Evolutionary conservation across 257 asterid species (phyloP).

Genomic region (Fraxinus anomala): DNA sequence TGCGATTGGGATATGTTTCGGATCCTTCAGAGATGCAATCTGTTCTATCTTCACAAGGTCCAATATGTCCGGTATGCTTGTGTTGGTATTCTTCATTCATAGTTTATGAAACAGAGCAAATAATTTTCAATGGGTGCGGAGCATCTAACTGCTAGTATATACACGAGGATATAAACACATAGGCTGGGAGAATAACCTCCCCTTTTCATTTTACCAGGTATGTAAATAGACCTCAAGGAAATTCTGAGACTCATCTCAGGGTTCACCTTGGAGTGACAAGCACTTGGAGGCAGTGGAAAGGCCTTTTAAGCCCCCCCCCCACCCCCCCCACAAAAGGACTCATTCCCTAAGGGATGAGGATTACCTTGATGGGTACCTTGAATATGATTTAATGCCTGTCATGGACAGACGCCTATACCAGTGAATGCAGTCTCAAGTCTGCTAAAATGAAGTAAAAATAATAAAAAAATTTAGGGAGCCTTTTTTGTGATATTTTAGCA

Average conservation of each 20-base stretch:
- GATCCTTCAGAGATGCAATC: slow-evolving; percentile 94
- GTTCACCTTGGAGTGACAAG: not conserved
- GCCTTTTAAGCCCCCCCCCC: not conserved
- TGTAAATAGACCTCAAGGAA: not conserved
- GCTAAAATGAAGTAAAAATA: not conserved
- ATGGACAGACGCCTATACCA: not conserved
- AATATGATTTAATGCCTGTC: not conserved
- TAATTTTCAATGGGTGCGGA: slow-evolving; percentile 3
- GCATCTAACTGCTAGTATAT: slow-evolving; percentile 4
- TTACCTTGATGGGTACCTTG: not conserved
- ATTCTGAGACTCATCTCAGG: not conserved
- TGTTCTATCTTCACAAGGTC: slow-evolving; percentile 93
- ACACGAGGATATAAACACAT: not conserved
- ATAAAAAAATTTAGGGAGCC: not conserved
- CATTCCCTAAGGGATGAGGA: not conserved
- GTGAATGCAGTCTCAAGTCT: not conserved
- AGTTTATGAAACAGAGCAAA: not conserved
- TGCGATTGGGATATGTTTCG: slow-evolving; percentile 88
- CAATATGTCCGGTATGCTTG: slow-evolving; percentile 83
- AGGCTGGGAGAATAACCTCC: slow-evolving; percentile 19
- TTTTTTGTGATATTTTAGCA: not conserved
- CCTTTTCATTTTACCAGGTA: not conserved
- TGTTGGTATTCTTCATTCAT: slow-evolving; percentile 16
- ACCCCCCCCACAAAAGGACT: not conserved
- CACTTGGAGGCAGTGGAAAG: not conserved